Conservation (phyloP, 768 basidiomycete genomes). For the Plicaturopsis crispa region DNA sequence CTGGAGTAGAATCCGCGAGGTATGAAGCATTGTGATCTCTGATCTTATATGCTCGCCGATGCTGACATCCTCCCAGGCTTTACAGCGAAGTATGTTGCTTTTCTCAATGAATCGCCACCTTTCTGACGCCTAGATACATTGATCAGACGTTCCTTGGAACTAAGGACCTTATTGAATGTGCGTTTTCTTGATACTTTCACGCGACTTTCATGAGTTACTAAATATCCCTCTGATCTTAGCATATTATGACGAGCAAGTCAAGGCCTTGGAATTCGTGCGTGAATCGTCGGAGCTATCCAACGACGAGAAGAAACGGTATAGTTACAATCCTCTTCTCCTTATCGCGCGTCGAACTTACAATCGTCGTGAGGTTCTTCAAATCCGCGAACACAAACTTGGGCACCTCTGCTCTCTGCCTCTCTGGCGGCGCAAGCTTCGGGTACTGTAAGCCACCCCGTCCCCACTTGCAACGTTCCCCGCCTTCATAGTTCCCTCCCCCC, state of each 20-base stretch:
- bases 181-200: slow-evolving; percentile 11
- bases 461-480: not conserved
- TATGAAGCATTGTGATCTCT: slow-evolving; percentile 14
- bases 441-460: slow-evolving; percentile 58
- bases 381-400: slow-evolving; percentile 81
- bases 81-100: slow-evolving; percentile 67
- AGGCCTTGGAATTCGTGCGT: slow-evolving; percentile 69
- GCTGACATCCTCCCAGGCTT: slow-evolving; percentile 37
- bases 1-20: slow-evolving; percentile 83
- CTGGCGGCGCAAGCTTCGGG: slow-evolving; percentile 93
- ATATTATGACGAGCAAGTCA: slow-evolving; percentile 74
- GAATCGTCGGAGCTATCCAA: slow-evolving; percentile 63
- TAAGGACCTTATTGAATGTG: slow-evolving; percentile 84
- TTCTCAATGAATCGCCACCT: slow-evolving; percentile 5
- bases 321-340: too few relatives aligned
- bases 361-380: too few relatives aligned
- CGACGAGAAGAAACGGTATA: slow-evolving; percentile 84
- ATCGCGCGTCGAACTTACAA: too few relatives aligned
- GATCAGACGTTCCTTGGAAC: slow-evolving; percentile 87
- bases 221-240: slow-evolving; percentile 36
- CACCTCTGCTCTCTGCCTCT: slow-evolving; percentile 85
- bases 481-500: slow-evolving; percentile 5
- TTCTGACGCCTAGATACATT: slow-evolving; percentile 8
- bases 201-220: slow-evolving; percentile 6
- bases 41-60: not conserved